Base-by-base conservation (phyloP, 371 early-diverging fungal species). In the Syncephalis plumigaleata region DNA sequence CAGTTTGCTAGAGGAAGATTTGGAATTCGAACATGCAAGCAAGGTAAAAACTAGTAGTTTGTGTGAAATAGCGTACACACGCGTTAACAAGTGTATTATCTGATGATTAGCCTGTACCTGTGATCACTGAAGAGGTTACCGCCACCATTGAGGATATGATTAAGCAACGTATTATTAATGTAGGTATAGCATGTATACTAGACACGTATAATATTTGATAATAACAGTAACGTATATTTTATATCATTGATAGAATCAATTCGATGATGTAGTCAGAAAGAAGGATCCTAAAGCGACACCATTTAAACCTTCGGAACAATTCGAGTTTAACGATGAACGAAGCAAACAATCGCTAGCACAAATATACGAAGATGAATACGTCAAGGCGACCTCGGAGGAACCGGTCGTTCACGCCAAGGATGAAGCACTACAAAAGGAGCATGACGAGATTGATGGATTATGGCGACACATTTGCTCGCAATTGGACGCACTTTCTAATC, bases 261-360 rank as follows among this genome's bases (percentile, higher is more conserved):
- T 81, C 67, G 87, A 95, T 63, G 94, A 95, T 58, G 94, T 95
- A 0, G 84, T 75, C 42, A 81, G 80, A 45, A 88, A 88, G 60
- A 67, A 74, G n/a, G 74, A 80, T 36, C 77, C 81, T 2, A 70
- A 67, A 8, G 63, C 71, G 27, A 64, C 71, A 54, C 81, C 81
- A 1, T 86, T 77, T 65, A 67, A 79, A 48, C 91, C 91, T 16
- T 84, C 85, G 25, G 73, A 78, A 27, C 64, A 73, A 15, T 67
- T 81, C 21, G 86, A 87, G 50, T 58, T 96, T 26, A 73, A 77
- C 46, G 87, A 90, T 54, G 76, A 82, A 56, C 76, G 81, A 49
- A 77, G 81, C 39, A 75, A 81, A 47, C 79, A 89, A 53, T 87
- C 87, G 0, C 73, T 96, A 9, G 84, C 91, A 18, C 84, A 94